Evolutionary conservation across 179 eudicot species (phyloP), one percentile per base, ranked within the genome.

Genomic region (Actinidia chinensis): DNA sequence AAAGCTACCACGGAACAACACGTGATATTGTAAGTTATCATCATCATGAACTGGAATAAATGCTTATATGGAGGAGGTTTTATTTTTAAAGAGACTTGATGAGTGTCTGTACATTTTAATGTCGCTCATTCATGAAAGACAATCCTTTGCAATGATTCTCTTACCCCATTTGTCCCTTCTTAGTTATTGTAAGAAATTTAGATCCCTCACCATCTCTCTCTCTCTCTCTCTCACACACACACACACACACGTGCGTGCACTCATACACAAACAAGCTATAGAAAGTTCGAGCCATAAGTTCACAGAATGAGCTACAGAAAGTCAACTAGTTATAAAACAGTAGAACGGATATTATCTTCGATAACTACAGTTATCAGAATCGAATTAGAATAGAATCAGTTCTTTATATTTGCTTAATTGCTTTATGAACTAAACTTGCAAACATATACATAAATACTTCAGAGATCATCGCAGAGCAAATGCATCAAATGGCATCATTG

Each of bases 151-250:
- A 60, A 42, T 15, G 82, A 82, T 83, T 81, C 74, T 83, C 76
- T 79, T 65, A 83, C 79, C 74, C 48, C 74, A 74, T 85, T 85
- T 85, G 85, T 85, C 87, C 84, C 76, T 82, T 78, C 79, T 77
- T 82, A 82, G 78, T 86, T 46, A 86, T 80, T 82, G 85, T 67
- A 36, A 74, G 68, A 54, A 65, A 74, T 65, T 48, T 78, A 54
- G 61, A 50, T 22, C 58, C 40, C 15, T 6, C 17, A 40, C 66
- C 51, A n/a, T 14, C 51, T 36, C 51, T 14, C 52, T 59, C 77
- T 74, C n/a, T n/a, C 46, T 10, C 78, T 4, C 46, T 28, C 61
- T 23, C 63, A 5, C 20, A 69, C 50, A 67, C 17, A 0, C 56
- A 63, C 56, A 58, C 22, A 73, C 65, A 73, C n/a, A 11, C 65